phyloP scores from a whole-genome alignment of 805 yeast genomes.

The Candida andamanensis region DNA sequence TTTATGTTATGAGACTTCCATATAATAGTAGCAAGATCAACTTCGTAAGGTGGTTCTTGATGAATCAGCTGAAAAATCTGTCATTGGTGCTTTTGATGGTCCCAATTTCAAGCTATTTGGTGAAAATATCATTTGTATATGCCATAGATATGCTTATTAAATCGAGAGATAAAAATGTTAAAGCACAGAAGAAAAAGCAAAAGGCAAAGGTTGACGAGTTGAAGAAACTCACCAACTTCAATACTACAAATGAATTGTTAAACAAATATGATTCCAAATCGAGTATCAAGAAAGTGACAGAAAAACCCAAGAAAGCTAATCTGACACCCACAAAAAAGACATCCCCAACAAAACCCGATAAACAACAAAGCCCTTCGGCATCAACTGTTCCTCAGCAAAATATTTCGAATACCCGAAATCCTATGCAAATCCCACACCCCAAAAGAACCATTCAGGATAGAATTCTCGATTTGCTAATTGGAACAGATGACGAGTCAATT shows the following conservation, averaged over 20 bases:
- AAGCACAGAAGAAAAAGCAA: slow-evolving; percentile 40
- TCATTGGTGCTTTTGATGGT: slow-evolving; percentile 14
- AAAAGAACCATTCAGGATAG: slow-evolving; percentile 31
- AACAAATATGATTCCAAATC: slow-evolving; percentile 41
- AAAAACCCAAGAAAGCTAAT: neutral
- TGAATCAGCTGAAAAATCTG: slow-evolving; percentile 18
- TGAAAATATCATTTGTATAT: slow-evolving; percentile 15
- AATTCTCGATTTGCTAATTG: slow-evolving; percentile 33
- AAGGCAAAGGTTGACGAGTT: slow-evolving; percentile 56
- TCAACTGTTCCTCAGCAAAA: neutral
- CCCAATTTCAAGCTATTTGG: slow-evolving; percentile 19
- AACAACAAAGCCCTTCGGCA: neutral
- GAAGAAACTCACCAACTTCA: slow-evolving; percentile 68
- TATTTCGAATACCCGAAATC: neutral
- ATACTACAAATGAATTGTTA: slow-evolving; percentile 69
- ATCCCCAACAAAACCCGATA: neutral
- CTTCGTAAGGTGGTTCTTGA: slow-evolving; percentile 19
- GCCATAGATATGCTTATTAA: slow-evolving; percentile 16
- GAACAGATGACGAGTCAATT: slow-evolving; percentile 60
- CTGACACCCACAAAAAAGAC: neutral
- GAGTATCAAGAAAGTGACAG: no score
- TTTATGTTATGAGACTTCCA: slow-evolving; percentile 12
- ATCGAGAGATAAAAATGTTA: slow-evolving; percentile 15
- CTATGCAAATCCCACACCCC: neutral
- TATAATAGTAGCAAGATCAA: slow-evolving; percentile 13